Percentiles rank a stretch among this genome's conserved stretches.
Conservation (phyloP, 2,329 filamentous ascomycete genomes). For the Rhynchosporium graminicola region DNA sequence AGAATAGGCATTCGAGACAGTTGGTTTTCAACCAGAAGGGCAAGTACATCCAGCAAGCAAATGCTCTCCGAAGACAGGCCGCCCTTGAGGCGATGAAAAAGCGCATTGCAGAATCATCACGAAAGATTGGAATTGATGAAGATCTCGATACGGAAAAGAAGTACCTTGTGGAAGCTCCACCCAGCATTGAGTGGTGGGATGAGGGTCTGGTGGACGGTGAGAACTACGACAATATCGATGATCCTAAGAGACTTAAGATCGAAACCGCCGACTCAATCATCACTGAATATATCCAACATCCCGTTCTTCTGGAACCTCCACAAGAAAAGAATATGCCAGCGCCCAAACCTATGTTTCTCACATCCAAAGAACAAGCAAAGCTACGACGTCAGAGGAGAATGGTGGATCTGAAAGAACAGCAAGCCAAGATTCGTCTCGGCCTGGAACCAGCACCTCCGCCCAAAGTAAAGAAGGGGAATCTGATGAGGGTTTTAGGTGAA, state of each 20-base stretch:
- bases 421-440: constrained; percentile 92
- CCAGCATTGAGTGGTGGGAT: constrained; percentile 96
- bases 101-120: constrained; percentile 81
- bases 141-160: constrained; percentile 86
- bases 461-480: constrained; percentile 95
- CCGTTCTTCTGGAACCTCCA: constrained; percentile 84
- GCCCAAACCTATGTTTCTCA: constrained; percentile 90
- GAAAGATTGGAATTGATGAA: constrained; percentile 92
- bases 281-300: constrained; percentile 89
- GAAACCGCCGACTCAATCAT: constrained; percentile 80
- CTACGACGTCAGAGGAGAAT: constrained; percentile 85
- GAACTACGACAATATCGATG: constrained; percentile 71
- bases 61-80: constrained; percentile 82
- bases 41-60: constrained; percentile 95
- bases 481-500: constrained; percentile 95
- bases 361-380: constrained; percentile 87
- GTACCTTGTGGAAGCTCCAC: constrained; percentile 80
- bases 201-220: constrained; percentile 78
- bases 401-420: constrained; percentile 91
- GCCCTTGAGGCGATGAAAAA: constrained; percentile 93
- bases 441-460: constrained; percentile 87
- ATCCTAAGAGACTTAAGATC: constrained; percentile 69
- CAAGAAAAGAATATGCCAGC: constrained; percentile 80
- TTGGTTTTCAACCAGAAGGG: constrained; percentile 93
- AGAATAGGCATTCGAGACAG: constrained; percentile 70